These are phyloP conservation scores for Torulaspora quercuum DNA, from an alignment of 805 yeast species.

Conservation along the genomic window DNA sequence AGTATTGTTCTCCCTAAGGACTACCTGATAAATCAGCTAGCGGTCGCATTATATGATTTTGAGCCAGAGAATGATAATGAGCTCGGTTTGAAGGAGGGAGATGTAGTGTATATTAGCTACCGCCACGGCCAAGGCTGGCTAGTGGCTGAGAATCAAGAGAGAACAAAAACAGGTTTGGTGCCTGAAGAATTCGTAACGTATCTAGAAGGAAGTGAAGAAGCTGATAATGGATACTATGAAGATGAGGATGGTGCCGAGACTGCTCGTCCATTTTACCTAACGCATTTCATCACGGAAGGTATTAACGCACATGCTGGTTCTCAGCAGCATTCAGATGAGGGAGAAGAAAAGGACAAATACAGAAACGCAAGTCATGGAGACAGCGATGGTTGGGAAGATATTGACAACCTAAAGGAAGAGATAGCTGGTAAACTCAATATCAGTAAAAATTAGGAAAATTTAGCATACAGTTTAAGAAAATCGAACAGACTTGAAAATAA, in stretches of 20 bases:
- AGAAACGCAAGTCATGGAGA: slow-evolving; percentile 21
- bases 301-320: slow-evolving; percentile 13
- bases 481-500: too few relatives aligned
- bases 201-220: slow-evolving; percentile 21
- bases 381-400: slow-evolving; percentile 39
- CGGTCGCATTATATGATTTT: slow-evolving; percentile 86
- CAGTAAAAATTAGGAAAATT: slow-evolving; percentile 5
- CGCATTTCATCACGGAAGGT: slow-evolving; percentile 34
- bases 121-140: slow-evolving; percentile 99
- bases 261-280: slow-evolving; percentile 46
- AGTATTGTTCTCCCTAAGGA: slow-evolving; percentile 35
- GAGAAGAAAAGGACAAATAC: slow-evolving; percentile 30
- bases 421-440: slow-evolving; percentile 15
- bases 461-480: too few relatives aligned
- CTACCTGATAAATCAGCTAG: slow-evolving; percentile 49
- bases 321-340: slow-evolving; percentile 10
- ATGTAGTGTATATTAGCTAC: slow-evolving; percentile 77
- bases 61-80: slow-evolving; percentile 94
- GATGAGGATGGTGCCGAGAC: slow-evolving; percentile 23
- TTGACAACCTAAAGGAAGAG: slow-evolving; percentile 39
- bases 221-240: slow-evolving; percentile 18
- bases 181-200: slow-evolving; percentile 90
- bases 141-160: slow-evolving; percentile 63
- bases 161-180: slow-evolving; percentile 69
- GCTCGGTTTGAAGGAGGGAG: slow-evolving; percentile 72